phyloP scores from a whole-genome alignment of 2,329 filamentous ascomycete species.

The Colletotrichum sidae region DNA sequence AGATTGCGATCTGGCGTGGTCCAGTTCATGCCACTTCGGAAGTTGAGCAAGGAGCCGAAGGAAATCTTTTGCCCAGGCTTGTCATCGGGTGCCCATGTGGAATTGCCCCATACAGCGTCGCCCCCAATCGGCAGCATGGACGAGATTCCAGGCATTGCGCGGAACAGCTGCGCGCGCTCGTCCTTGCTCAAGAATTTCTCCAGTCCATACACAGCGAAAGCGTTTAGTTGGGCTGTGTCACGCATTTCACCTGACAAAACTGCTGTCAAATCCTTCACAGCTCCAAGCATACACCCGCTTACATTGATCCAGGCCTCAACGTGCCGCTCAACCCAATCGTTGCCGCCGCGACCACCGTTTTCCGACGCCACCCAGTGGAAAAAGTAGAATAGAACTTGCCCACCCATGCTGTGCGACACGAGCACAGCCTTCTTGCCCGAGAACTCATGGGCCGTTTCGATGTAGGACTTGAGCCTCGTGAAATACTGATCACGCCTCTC shows the following conservation, averaged over 20 bases:
- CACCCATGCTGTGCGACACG: constrained; percentile 97
- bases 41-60: constrained; percentile 87
- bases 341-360: constrained; percentile 82
- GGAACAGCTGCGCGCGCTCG: constrained; percentile 92
- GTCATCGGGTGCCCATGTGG: constrained; percentile 90
- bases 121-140: constrained; percentile 97
- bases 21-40: constrained; percentile 74
- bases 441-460: constrained; percentile 83
- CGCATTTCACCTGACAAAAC: constrained; percentile 97
- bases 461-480: constrained; percentile 87
- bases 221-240: constrained; percentile 95
- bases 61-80: constrained; percentile 76
- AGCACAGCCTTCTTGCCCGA: constrained; percentile 84
- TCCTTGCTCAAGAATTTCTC: constrained; percentile 94
- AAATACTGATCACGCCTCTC: constrained; percentile 95
- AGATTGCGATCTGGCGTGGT: constrained; percentile 78
- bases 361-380: constrained; percentile 82
- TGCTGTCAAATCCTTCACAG: constrained; percentile 89
- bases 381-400: constrained; percentile 90
- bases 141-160: constrained; percentile 95
- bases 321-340: constrained; percentile 89
- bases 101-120: constrained; percentile 93
- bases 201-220: constrained; percentile 95
- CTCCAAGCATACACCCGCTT: constrained; percentile 96
- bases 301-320: constrained; percentile 98